Conservation (phyloP, 345 rosid genomes). For the Rhizophora mangle region DNA sequence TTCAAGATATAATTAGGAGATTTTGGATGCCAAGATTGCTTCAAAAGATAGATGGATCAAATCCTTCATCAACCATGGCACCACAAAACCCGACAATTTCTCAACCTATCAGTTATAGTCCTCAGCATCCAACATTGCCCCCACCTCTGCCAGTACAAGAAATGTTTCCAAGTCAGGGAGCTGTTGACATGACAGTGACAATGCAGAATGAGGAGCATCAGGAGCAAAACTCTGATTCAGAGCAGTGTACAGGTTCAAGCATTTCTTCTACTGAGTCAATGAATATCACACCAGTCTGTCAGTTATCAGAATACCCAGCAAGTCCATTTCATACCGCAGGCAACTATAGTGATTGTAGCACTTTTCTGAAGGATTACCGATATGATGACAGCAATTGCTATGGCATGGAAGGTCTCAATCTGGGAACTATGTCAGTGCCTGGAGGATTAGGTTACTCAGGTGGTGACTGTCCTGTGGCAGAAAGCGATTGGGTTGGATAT, state of each 20-base stretch:
- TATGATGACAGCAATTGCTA: slow-evolving; percentile 17
- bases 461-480: slow-evolving; percentile 29
- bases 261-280: slow-evolving; percentile 29
- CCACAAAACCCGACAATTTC: slow-evolving; percentile 4
- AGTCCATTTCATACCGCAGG: slow-evolving; percentile 8
- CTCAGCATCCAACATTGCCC: not conserved
- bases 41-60: slow-evolving; percentile 55
- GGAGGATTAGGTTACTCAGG: slow-evolving; percentile 16
- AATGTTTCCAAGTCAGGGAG: slow-evolving; percentile 3
- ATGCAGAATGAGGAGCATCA: slow-evolving; percentile 2
- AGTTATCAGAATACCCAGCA: slow-evolving; percentile 23
- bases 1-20: slow-evolving; percentile 73
- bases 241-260: slow-evolving; percentile 11
- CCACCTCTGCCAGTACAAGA: slow-evolving; percentile 13
- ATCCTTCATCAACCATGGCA: slow-evolving; percentile 16
- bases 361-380: slow-evolving; percentile 15
- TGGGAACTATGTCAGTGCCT: slow-evolving; percentile 4
- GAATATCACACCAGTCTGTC: slow-evolving; percentile 18
- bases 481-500: slow-evolving; percentile 32
- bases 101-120: slow-evolving; percentile 7
- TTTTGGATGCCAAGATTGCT: slow-evolving; percentile 86
- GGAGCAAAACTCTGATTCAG: slow-evolving; percentile 37
- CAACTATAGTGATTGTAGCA: slow-evolving; percentile 25
- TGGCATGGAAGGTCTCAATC: slow-evolving; percentile 26
- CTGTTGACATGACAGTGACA: not conserved